phyloP scores from a whole-genome alignment of 1,284 basidiomycete genomes.

The Dichomitus squalens region DNA sequence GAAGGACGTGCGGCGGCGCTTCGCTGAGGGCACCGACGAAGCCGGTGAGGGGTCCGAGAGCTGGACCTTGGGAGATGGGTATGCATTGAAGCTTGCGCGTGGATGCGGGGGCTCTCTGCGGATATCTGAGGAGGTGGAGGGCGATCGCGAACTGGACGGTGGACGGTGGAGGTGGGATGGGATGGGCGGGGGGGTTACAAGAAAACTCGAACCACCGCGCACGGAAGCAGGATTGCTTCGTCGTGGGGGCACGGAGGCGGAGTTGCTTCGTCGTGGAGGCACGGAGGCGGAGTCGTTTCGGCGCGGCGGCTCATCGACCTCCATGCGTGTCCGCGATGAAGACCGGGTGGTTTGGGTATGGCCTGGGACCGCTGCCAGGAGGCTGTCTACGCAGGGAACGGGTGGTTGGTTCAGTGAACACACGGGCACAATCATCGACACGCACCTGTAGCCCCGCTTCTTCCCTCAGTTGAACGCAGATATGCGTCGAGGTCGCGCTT shows the following conservation, averaged over 20 bases:
- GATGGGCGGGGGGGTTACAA: neutral
- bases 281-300: no score
- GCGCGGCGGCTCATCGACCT: neutral
- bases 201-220: neutral
- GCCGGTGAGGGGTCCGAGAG: neutral
- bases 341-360: neutral
- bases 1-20: constrained; percentile 19
- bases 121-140: neutral
- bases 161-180: constrained; percentile 7
- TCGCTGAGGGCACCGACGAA: neutral
- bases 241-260: neutral
- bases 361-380: constrained; percentile 1
- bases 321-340: neutral
- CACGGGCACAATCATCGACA: neutral
- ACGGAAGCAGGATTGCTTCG: neutral
- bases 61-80: neutral
- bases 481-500: constrained; percentile 17
- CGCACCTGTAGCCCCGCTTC: constrained; percentile 22
- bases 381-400: constrained; percentile 3
- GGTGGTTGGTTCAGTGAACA: neutral
- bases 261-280: neutral
- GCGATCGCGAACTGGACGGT: neutral
- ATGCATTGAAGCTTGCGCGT: neutral
- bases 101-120: neutral
- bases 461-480: constrained; percentile 17